Percentiles rank a stretch among this genome's conserved stretches.
Evolutionary conservation across 345 rosid species (phyloP).

Genomic region (Populus nigra): DNA sequence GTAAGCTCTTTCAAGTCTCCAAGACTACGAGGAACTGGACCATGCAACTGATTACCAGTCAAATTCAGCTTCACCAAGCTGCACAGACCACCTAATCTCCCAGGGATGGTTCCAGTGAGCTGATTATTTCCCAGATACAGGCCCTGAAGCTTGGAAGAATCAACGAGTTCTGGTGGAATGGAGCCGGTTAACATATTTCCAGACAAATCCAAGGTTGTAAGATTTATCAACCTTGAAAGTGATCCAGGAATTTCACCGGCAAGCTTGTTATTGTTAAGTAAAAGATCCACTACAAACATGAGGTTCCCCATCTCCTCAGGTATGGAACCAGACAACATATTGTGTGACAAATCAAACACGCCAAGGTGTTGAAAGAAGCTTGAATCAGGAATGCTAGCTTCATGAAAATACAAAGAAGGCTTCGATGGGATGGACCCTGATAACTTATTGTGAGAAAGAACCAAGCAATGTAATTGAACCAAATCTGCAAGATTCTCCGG

Average conservation of each 20-base stretch:
- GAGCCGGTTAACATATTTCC: constrained; percentile 59
- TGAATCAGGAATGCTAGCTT: constrained; percentile 57
- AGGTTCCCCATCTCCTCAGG: constrained; percentile 75
- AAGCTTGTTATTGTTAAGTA: constrained; percentile 63
- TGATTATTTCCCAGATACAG: constrained; percentile 67
- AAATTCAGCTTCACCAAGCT: constrained; percentile 79
- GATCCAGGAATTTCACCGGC: constrained; percentile 72
- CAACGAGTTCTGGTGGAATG: constrained; percentile 61
- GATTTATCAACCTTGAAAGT: constrained; percentile 57
- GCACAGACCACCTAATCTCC: constrained; percentile 52
- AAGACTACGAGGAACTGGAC: constrained; percentile 57
- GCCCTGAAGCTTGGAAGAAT: constrained; percentile 73
- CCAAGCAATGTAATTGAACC: constrained; percentile 72
- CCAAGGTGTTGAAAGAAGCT: constrained; percentile 92
- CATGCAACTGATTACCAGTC: constrained; percentile 56
- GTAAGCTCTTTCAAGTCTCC: constrained; percentile 70
- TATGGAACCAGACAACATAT: constrained; percentile 60
- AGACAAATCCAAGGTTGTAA: constrained; percentile 73
- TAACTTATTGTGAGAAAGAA: constrained; percentile 72
- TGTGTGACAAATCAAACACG: constrained; percentile 41
- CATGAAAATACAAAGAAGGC: constrained; percentile 62
- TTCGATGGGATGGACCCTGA: constrained; percentile 68
- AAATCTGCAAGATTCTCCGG: constrained; percentile 56
- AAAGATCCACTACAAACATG: constrained; percentile 60
- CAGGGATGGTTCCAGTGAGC: constrained; percentile 67